A percentile compares a stretch with the other conserved stretches of the same genome.
phyloP scores from a whole-genome alignment of 768 basidiomycete genomes.

The Leccinum pellstonianum region DNA sequence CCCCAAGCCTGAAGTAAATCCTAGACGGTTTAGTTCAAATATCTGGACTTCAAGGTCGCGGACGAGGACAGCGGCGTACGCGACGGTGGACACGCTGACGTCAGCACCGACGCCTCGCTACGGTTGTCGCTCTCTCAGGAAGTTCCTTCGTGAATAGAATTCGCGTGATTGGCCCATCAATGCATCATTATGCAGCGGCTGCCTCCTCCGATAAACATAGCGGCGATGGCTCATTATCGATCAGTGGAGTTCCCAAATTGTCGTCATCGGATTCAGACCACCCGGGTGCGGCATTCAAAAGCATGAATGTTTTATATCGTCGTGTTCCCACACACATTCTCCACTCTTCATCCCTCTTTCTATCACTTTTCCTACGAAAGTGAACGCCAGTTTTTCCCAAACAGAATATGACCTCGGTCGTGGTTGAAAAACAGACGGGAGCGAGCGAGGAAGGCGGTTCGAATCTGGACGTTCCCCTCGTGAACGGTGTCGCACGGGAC shows the following conservation, averaged over 20 bases:
- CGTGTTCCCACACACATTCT: constrained; percentile 10
- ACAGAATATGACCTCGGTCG: constrained; percentile 5
- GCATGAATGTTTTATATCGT: neutral
- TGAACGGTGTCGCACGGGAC: constrained; percentile 30
- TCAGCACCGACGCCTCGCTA: too few species aligned
- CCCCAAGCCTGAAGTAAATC: too few species aligned
- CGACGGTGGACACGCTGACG: too few species aligned
- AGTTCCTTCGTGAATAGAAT: neutral
- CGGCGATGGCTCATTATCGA: neutral
- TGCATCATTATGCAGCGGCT: neutral
- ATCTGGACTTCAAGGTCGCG: too few species aligned
- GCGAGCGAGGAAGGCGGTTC: constrained; percentile 16
- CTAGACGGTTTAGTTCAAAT: too few species aligned
- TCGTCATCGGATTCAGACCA: neutral
- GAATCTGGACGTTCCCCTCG: neutral
- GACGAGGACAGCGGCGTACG: too few species aligned
- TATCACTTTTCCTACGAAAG: neutral
- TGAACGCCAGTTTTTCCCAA: neutral
- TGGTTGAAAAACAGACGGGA: constrained; percentile 18
- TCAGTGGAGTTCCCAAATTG: constrained; percentile 4
- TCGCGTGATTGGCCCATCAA: neutral
- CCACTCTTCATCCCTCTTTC: neutral
- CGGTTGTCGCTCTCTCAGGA: too few species aligned
- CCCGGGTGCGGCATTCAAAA: constrained; percentile 11
- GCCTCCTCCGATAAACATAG: neutral